Conservation (phyloP, 2,329 filamentous ascomycete genomes). For the Aphanocladium album region DNA sequence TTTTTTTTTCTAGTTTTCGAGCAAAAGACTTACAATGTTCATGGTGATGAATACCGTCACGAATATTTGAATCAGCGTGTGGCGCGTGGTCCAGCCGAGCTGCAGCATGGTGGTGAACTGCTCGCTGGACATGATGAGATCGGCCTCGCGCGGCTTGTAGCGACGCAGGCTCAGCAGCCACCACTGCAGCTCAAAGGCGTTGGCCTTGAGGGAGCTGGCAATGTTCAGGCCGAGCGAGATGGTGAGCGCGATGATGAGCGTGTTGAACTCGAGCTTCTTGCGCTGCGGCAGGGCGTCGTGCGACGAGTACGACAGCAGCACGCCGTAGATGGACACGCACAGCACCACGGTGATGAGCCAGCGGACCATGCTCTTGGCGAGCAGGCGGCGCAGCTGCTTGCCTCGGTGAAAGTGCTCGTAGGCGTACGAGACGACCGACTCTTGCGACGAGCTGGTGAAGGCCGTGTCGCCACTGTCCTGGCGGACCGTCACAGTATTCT, state of each 20-base stretch:
- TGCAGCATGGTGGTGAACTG: constrained; percentile 21
- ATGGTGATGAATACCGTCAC: constrained; percentile 19
- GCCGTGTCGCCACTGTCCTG: neutral
- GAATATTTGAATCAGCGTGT: constrained; percentile 17
- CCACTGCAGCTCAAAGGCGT: constrained; percentile 42
- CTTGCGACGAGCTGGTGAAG: neutral
- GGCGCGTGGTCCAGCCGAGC: constrained; percentile 17
- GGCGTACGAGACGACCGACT: constrained; percentile 15
- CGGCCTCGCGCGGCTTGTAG: constrained; percentile 31
- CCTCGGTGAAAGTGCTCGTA: constrained; percentile 19
- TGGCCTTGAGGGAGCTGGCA: constrained; percentile 37
- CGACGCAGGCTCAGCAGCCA: constrained; percentile 35
- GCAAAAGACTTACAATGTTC: constrained; percentile 20
- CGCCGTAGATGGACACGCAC: constrained; percentile 23
- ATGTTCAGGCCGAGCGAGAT: constrained; percentile 39
- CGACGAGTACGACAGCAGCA: constrained; percentile 24
- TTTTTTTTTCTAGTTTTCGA: too few relatives aligned
- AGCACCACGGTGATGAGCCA: constrained; percentile 27
- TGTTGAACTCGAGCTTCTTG: constrained; percentile 38
- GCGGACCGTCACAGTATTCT: neutral
- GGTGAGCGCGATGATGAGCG: constrained; percentile 38
- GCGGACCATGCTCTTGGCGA: constrained; percentile 16
- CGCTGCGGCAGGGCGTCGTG: constrained; percentile 26
- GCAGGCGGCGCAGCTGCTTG: constrained; percentile 18
- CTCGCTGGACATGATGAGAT: constrained; percentile 21